Evolutionary conservation across 169 alveolate genomes (phyloP).

Genomic region (Babesia bigemina): DNA sequence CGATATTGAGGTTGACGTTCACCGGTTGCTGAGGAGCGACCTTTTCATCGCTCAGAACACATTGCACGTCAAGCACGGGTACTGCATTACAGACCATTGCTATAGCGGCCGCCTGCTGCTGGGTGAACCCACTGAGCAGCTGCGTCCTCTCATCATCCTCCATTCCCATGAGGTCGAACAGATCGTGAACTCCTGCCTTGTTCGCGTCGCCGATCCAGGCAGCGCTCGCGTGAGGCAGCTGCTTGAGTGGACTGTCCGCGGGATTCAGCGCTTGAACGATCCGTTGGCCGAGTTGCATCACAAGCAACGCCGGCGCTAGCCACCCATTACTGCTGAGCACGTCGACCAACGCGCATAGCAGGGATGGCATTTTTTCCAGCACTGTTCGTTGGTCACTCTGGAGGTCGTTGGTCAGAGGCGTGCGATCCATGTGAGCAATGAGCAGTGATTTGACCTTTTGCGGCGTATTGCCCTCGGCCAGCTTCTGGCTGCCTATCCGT

Average conservation of each 20-base stretch:
- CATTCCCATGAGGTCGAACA: slow-evolving; percentile 92
- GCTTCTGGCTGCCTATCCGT: slow-evolving; percentile 65
- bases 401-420: slow-evolving; percentile 82
- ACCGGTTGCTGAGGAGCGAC: slow-evolving; percentile 28
- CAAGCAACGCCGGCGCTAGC: slow-evolving; percentile 92
- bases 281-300: slow-evolving; percentile 97
- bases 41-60: slow-evolving; percentile 55
- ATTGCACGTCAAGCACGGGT: slow-evolving; percentile 84
- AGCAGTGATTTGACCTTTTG: slow-evolving; percentile 60
- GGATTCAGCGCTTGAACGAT: slow-evolving; percentile 94
- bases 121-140: slow-evolving; percentile 78
- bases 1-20: slow-evolving; percentile 23
- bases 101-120: slow-evolving; percentile 81
- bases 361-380: slow-evolving; percentile 79
- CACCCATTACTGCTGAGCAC: slow-evolving; percentile 94
- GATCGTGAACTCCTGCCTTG: slow-evolving; percentile 86
- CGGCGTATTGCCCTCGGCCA: slow-evolving; percentile 58
- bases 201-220: slow-evolving; percentile 84
- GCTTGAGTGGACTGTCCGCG: slow-evolving; percentile 86
- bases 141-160: slow-evolving; percentile 93
- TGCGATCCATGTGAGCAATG: slow-evolving; percentile 91
- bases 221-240: slow-evolving; percentile 89
- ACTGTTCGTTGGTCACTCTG: slow-evolving; percentile 80
- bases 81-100: slow-evolving; percentile 89
- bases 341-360: slow-evolving; percentile 97